Conservation (phyloP, 1,284 basidiomycete species). For the Trametes polyzona region DNA sequence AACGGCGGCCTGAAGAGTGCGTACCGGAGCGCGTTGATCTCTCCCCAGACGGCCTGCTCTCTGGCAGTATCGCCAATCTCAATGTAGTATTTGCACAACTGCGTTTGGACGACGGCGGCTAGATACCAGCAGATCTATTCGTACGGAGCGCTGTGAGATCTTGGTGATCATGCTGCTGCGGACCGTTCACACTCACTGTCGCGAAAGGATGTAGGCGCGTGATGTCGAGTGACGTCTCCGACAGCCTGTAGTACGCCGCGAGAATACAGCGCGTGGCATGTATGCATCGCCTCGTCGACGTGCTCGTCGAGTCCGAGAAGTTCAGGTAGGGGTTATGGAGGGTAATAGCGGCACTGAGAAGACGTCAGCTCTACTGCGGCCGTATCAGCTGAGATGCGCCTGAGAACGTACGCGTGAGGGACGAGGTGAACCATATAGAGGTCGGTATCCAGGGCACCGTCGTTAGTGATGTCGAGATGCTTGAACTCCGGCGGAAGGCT, state of each 20-base stretch:
- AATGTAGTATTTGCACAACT: conserved; percentile 82
- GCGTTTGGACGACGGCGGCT: conserved; percentile 81
- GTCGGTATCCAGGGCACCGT: conserved; percentile 71
- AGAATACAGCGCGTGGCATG: conserved; percentile 74
- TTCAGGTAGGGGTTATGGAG: conserved; percentile 82
- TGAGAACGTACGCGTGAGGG: conserved; percentile 72
- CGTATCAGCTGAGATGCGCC: background rate
- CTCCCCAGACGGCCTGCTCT: conserved; percentile 80
- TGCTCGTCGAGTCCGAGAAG: conserved; percentile 62
- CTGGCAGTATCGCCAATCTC: conserved; percentile 69
- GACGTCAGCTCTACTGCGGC: conserved; percentile 4
- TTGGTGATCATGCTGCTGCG: background rate
- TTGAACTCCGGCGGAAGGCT: conserved; percentile 70
- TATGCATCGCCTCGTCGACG: conserved; percentile 73
- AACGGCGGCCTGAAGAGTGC: conserved; percentile 16
- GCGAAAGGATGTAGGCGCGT: conserved; percentile 81
- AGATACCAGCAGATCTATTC: conserved; percentile 88
- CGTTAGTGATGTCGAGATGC: conserved; percentile 62
- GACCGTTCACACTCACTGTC: conserved; percentile 52
- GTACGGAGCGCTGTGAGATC: conserved; percentile 2
- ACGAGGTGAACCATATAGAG: conserved; percentile 83
- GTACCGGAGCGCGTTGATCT: conserved; percentile 80
- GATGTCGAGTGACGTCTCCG: conserved; percentile 76
- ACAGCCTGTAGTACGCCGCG: conserved; percentile 71
- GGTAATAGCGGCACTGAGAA: conserved; percentile 74